Base-by-base conservation (phyloP, 208 protist species). In the Leishmania gerbilli region DNA sequence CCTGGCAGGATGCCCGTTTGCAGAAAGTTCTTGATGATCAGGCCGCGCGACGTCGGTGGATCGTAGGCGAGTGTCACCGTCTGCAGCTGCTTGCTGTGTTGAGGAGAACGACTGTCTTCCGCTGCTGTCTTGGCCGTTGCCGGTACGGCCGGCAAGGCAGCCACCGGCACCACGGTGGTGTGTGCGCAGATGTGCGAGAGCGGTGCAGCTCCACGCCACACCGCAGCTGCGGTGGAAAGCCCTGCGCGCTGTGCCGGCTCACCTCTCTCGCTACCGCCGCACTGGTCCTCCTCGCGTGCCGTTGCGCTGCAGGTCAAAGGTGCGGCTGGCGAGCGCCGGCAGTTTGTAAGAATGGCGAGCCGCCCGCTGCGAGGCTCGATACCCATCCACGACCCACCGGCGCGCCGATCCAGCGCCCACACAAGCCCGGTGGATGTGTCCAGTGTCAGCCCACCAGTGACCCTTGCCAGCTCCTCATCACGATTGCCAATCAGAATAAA, bases 331-430 rank as follows among this genome's bases (percentile, higher is more conserved):
- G 78, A 40, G 7, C 91, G 85, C 2, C 71, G 78, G 77, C 89
- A 93, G 83, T 92, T 95, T 2, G 91, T 95, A n/a, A 95, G 69
- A 24, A 87, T 83, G 3, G 91, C 84, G 64, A 93, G 87, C 9
- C 88, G 89, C 27, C 91, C 91, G 78, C 62, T 89, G 62, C 53
- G 58, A 0, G 84, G 79, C 53, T 95, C 81, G 24, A 95, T 76
- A n/a, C 91, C 89, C 55, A 95, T 86, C 91, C 91, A 95, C n/a
- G 91, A 92, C 3, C 91, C 91, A 24, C 91, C 91, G 0, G 87
- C 89, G n/a, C 83, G 67, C 5, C 79, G 79, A 72, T 93, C 91
- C 0, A 88, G 79, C 8, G 89, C 82, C 82, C 91, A 93, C 47
- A 95, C 47, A 8, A 92, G 71, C 0, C 88, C 87, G 0, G 83